Percentiles rank a stretch among this genome's conserved stretches.
phyloP scores from a whole-genome alignment of 805 yeast genomes.

The Kuraishia ogatae region DNA sequence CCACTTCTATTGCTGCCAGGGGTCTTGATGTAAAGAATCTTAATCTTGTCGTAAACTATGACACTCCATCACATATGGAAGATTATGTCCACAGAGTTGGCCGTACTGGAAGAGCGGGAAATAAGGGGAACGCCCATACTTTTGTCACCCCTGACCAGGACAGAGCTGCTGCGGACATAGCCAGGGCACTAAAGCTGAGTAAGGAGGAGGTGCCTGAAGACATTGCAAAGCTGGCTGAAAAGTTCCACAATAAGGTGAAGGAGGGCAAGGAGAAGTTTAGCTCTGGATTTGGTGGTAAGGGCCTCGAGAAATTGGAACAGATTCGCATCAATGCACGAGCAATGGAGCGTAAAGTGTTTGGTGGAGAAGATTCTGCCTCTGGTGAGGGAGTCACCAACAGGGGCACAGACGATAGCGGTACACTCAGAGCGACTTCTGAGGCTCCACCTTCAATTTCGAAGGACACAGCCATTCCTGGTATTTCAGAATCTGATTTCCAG shows the following conservation, averaged over 20 bases:
- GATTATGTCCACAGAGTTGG: slow-evolving; percentile 97
- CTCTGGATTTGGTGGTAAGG: slow-evolving; percentile 91
- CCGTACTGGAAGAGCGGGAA: slow-evolving; percentile 90
- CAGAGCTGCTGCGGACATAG: slow-evolving; percentile 57
- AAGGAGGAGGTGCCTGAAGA: slow-evolving; percentile 45
- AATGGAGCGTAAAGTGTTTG: slow-evolving; percentile 41
- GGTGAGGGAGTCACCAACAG: slow-evolving; percentile 8
- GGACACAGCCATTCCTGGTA: slow-evolving; percentile 7
- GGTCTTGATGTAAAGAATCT: slow-evolving; percentile 90
- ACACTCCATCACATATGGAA: slow-evolving; percentile 81
- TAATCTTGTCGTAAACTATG: slow-evolving; percentile 72
- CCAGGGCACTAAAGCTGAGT: slow-evolving; percentile 56
- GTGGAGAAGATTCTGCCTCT: slow-evolving; percentile 24
- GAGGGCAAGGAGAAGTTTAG: slow-evolving; percentile 53
- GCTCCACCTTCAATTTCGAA: slow-evolving; percentile 11
- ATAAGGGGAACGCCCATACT: slow-evolving; percentile 63
- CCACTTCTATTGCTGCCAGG: slow-evolving; percentile 92
- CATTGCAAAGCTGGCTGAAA: slow-evolving; percentile 38
- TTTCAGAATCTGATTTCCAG: slow-evolving; percentile 30
- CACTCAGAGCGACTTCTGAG: slow-evolving; percentile 17
- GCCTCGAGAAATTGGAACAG: slow-evolving; percentile 70
- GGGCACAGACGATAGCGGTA: slow-evolving; percentile 12
- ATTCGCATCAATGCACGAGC: slow-evolving; percentile 41
- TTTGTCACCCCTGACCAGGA: slow-evolving; percentile 57
- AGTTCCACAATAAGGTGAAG: slow-evolving; percentile 53